These are phyloP conservation scores for Atkinsonella hypoxylon DNA, from an alignment of 2,329 filamentous ascomycete species.

Conservation along the genomic window DNA sequence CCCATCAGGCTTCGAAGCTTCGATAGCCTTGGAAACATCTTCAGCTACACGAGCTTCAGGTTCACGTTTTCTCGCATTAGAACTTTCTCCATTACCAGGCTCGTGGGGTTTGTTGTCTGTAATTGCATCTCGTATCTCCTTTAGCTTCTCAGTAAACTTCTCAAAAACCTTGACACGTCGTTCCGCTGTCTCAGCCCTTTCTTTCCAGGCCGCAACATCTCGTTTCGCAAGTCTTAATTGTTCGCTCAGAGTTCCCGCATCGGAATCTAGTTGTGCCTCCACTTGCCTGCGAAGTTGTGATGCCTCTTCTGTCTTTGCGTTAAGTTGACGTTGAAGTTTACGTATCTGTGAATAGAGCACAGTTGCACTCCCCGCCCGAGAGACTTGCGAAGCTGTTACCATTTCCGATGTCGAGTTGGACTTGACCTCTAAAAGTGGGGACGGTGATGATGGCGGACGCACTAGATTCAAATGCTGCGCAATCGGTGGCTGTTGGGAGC, in stretches of 20 bases:
- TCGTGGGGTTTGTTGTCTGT: not conserved
- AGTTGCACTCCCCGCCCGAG: slow-evolving; percentile 18
- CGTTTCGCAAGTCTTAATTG: slow-evolving; percentile 29
- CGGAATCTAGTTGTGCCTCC: slow-evolving; percentile 29
- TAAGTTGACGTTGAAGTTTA: slow-evolving; percentile 35
- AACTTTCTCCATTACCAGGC: not conserved
- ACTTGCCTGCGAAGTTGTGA: slow-evolving; percentile 32
- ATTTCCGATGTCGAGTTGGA: not conserved
- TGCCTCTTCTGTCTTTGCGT: slow-evolving; percentile 32
- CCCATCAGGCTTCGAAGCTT: not conserved
- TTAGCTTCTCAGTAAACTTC: slow-evolving; percentile 25
- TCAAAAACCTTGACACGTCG: slow-evolving; percentile 36
- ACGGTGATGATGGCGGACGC: slow-evolving; percentile 21
- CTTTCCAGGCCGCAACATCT: slow-evolving; percentile 34
- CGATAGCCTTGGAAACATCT: not conserved
- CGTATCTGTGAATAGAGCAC: slow-evolving; percentile 36
- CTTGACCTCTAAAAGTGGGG: slow-evolving; percentile 5
- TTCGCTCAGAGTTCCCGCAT: slow-evolving; percentile 34
- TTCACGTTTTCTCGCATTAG: not conserved
- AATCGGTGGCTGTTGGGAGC: slow-evolving; percentile 25
- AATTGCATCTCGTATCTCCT: slow-evolving; percentile 16
- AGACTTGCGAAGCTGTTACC: not conserved
- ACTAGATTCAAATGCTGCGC: slow-evolving; percentile 25
- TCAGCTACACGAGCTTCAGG: not conserved
- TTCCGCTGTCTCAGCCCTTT: slow-evolving; percentile 44